Percentiles rank a stretch among this genome's conserved stretches.
Evolutionary conservation across 129 eudicot genomes (phyloP).

Genomic region (Erigeron canadensis): DNA sequence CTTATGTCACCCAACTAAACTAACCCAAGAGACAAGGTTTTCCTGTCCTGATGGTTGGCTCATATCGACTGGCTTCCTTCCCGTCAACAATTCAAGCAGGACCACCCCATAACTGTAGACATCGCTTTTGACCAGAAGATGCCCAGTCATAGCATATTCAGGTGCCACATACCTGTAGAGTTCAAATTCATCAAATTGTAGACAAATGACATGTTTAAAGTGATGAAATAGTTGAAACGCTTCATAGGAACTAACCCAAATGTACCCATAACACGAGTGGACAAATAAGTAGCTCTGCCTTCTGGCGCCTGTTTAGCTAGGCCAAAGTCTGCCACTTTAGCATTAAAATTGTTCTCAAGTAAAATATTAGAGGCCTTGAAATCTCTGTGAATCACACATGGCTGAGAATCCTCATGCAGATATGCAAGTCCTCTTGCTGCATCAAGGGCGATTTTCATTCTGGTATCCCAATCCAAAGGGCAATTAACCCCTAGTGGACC

Average conservation of each 20-base stretch:
- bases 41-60: constrained; percentile 98
- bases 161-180: constrained; percentile 91
- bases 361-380: constrained; percentile 94
- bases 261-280: constrained; percentile 99
- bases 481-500: constrained; percentile 90
- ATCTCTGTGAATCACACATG: constrained; percentile 95
- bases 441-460: constrained; percentile 98
- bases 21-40: constrained; percentile 98
- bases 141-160: constrained; percentile 99
- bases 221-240: neutral
- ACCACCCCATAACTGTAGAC: constrained; percentile 99
- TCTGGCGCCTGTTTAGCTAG: constrained; percentile 97
- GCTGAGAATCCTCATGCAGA: constrained; percentile 96
- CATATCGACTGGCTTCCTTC: constrained; percentile 98
- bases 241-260: constrained; percentile 70
- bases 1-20: constrained; percentile 25
- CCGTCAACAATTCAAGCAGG: constrained; percentile 86
- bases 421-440: constrained; percentile 99
- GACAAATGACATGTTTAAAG: constrained; percentile 5
- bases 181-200: constrained; percentile 22
- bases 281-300: constrained; percentile 80
- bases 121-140: constrained; percentile 92
- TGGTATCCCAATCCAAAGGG: constrained; percentile 94
- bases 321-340: constrained; percentile 98
- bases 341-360: constrained; percentile 82